A percentile compares a stretch with the other conserved stretches of the same genome.
Conservation (phyloP, 768 basidiomycete species). For the Neoboletus brunneissimus region DNA sequence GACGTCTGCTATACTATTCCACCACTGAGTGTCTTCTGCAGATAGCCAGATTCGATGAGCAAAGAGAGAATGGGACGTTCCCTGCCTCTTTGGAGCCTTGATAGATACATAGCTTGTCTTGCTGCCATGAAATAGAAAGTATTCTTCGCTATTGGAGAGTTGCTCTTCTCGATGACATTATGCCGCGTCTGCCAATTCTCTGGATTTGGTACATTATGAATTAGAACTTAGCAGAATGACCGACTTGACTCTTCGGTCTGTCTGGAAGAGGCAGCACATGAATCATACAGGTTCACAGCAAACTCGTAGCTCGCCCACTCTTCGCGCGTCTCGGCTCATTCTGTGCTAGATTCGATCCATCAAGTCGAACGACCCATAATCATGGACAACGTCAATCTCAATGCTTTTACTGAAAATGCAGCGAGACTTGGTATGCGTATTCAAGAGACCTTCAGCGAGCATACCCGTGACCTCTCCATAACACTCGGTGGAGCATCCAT, state of each 20-base stretch:
- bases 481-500: constrained; percentile 51
- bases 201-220: background rate
- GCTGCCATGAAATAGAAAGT: constrained; percentile 2
- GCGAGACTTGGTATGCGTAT: constrained; percentile 78
- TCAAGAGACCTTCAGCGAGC: constrained; percentile 80
- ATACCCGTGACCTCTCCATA: constrained; percentile 68
- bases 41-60: constrained; percentile 91
- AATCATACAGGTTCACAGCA: background rate
- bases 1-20: background rate
- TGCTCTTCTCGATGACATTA: background rate
- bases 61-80: constrained; percentile 91
- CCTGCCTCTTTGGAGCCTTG: constrained; percentile 84
- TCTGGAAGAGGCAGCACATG: constrained; percentile 1
- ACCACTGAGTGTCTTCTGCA: constrained; percentile 28
- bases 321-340: background rate
- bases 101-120: constrained; percentile 21
- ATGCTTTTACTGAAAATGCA: constrained; percentile 72
- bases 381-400: constrained; percentile 37
- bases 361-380: background rate
- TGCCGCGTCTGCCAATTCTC: background rate
- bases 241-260: background rate
- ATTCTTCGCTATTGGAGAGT: background rate
- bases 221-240: background rate
- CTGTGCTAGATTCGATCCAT: background rate
- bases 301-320: background rate